Conservation (phyloP, 225 moss, liverwort and hornwort species). For the Takakia lepidozioides region DNA sequence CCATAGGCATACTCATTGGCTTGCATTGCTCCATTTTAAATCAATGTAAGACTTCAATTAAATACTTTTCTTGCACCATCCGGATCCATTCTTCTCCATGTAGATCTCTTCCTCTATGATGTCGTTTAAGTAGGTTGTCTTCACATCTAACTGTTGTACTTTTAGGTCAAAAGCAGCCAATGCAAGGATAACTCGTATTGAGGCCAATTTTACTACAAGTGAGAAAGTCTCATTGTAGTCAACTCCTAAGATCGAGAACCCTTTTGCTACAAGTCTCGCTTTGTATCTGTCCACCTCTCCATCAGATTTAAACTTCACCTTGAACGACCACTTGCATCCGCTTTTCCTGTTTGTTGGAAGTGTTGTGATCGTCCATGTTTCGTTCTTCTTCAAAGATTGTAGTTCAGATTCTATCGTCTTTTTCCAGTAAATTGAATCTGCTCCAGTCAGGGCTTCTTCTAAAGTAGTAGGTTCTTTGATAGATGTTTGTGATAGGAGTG, state of each 20-base stretch:
- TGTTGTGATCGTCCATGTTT: neutral
- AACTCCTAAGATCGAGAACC: neutral
- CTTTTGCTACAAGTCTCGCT: conserved; percentile 6
- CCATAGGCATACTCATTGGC: neutral
- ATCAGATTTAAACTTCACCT: conserved; percentile 1
- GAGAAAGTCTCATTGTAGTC: conserved; percentile 11
- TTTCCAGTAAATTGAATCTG: neutral
- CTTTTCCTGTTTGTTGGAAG: neutral
- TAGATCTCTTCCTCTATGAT: conserved; percentile 1
- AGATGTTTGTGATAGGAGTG: too few relatives aligned
- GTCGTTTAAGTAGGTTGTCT: conserved; percentile 7
- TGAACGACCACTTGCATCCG: conserved; percentile 8
- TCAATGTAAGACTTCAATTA: neutral
- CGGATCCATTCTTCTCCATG: conserved; percentile 4
- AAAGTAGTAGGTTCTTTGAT: too few relatives aligned
- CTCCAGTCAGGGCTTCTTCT: neutral
- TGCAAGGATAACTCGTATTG: neutral
- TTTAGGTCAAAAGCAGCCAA: neutral
- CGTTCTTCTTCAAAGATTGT: neutral
- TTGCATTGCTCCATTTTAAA: neutral
- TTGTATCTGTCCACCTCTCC: conserved; percentile 4
- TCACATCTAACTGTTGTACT: conserved; percentile 2
- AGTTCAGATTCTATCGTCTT: neutral
- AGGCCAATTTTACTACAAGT: neutral
- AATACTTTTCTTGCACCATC: neutral